Evolutionary conservation across 768 basidiomycete genomes (phyloP).

Genomic region (Tulasnella sp.): DNA sequence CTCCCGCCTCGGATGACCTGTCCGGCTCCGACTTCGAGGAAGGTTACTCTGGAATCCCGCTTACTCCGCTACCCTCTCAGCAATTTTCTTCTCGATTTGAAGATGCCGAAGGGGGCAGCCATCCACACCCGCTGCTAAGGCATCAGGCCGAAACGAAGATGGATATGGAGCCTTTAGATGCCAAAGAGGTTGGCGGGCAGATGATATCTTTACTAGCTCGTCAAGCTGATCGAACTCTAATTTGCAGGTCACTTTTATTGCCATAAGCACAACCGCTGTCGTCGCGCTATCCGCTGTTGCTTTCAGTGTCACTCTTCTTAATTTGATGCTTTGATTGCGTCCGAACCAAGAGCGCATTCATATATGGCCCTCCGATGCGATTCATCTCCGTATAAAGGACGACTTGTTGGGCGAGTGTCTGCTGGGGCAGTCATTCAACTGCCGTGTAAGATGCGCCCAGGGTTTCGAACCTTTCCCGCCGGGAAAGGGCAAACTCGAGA

Average conservation of each 20-base stretch:
- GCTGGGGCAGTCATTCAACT: too few relatives aligned
- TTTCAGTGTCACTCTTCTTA: constrained; percentile 3
- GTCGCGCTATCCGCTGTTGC: not conserved
- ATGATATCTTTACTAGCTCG: not conserved
- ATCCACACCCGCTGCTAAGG: not conserved
- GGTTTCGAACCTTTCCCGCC: too few relatives aligned
- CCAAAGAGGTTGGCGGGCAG: not conserved
- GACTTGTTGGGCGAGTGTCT: too few relatives aligned
- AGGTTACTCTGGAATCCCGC: constrained; percentile 2
- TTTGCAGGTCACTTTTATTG: not conserved
- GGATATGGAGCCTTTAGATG: not conserved
- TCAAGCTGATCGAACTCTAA: not conserved
- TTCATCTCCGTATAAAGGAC: too few relatives aligned
- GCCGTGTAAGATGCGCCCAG: too few relatives aligned
- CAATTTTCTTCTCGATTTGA: not conserved
- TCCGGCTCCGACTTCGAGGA: not conserved
- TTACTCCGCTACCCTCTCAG: not conserved
- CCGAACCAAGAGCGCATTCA: too few relatives aligned
- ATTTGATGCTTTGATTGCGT: not conserved
- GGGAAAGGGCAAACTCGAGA: too few relatives aligned
- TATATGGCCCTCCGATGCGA: too few relatives aligned
- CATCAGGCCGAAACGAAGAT: not conserved
- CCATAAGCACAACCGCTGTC: not conserved
- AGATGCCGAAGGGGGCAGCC: not conserved
- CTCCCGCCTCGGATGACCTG: not conserved